Conservation (phyloP, 1,139 yeast species). For the Yamadazyma kanchanaburiensis region DNA sequence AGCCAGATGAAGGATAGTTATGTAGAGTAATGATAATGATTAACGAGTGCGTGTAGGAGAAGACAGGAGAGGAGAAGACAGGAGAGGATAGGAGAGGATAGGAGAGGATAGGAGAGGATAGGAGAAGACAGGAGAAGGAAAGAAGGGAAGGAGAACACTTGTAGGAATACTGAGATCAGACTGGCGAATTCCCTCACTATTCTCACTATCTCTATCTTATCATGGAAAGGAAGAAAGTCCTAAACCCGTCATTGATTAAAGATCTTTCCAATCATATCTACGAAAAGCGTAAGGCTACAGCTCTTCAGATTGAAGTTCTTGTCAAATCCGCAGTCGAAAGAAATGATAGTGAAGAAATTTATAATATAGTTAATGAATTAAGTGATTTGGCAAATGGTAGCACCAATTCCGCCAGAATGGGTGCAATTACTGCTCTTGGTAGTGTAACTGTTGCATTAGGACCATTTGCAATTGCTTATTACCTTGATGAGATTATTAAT, state of each 20-base stretch:
- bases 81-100: no score
- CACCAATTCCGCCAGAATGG: conserved; percentile 46
- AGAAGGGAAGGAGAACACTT: no score
- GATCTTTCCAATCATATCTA: conserved; percentile 88
- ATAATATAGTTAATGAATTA: conserved; percentile 42
- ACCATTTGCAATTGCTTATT: conserved; percentile 50
- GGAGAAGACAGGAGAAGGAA: neutral
- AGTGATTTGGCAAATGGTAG: conserved; percentile 41
- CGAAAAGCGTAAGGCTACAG: conserved; percentile 93
- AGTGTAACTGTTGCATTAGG: conserved; percentile 50
- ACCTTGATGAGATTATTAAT: conserved; percentile 81
- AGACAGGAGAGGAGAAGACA: no score
- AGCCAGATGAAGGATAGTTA: no score
- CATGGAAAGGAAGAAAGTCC: conserved; percentile 30
- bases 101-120: no score
- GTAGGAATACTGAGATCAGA: no score
- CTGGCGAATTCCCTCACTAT: no score
- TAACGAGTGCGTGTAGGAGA: no score
- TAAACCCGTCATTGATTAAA: conserved; percentile 73
- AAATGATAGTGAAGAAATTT: conserved; percentile 67
- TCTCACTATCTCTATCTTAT: conserved; percentile 1
- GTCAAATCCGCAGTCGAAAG: conserved; percentile 70
- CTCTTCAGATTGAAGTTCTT: conserved; percentile 79
- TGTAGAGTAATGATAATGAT: no score
- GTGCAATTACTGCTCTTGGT: conserved; percentile 50